These are phyloP conservation scores for Daldinia decipiens DNA, from an alignment of 495 filamentous ascomycete species.

Conservation along the genomic window DNA sequence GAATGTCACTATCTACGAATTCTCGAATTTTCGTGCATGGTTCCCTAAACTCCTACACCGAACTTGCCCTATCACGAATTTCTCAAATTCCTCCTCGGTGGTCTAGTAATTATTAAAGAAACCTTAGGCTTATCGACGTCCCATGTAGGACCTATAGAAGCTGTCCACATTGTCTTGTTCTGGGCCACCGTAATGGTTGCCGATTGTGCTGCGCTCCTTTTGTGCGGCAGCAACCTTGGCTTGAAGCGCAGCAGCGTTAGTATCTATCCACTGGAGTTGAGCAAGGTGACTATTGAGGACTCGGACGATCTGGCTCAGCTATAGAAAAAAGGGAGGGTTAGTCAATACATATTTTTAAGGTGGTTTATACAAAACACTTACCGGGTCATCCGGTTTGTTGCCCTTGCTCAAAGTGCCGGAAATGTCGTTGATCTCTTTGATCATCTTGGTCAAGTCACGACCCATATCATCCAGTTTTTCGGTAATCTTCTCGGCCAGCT, in stretches of 20 bases:
- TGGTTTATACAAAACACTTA: slow-evolving; percentile 57
- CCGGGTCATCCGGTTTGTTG: slow-evolving; percentile 88
- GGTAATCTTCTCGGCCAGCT: slow-evolving; percentile 88
- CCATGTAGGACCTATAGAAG: slow-evolving; percentile 83
- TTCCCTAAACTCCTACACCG: slow-evolving; percentile 30
- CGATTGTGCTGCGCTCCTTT: slow-evolving; percentile 74
- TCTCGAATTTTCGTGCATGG: slow-evolving; percentile 36
- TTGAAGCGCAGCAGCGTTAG: slow-evolving; percentile 80
- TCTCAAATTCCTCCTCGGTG: slow-evolving; percentile 1
- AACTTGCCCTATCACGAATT: slow-evolving; percentile 9
- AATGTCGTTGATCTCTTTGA: slow-evolving; percentile 94
- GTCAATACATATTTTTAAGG: slow-evolving; percentile 1
- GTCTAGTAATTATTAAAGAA: slow-evolving; percentile 7
- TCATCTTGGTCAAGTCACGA: slow-evolving; percentile 90
- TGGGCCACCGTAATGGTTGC: slow-evolving; percentile 65
- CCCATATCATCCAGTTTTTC: slow-evolving; percentile 90
- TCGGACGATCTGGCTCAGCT: slow-evolving; percentile 93
- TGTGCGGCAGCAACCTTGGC: slow-evolving; percentile 81
- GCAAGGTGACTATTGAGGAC: slow-evolving; percentile 92
- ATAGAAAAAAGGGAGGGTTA: slow-evolving; percentile 18
- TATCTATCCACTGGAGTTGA: slow-evolving; percentile 90
- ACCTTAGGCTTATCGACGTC: slow-evolving; percentile 59
- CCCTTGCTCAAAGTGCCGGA: slow-evolving; percentile 85
- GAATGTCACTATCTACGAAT: slow-evolving; percentile 26
- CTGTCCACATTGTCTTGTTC: slow-evolving; percentile 77